Conservation (phyloP, 352 stramenopile genomes). For the Globisporangium orthogonon region DNA sequence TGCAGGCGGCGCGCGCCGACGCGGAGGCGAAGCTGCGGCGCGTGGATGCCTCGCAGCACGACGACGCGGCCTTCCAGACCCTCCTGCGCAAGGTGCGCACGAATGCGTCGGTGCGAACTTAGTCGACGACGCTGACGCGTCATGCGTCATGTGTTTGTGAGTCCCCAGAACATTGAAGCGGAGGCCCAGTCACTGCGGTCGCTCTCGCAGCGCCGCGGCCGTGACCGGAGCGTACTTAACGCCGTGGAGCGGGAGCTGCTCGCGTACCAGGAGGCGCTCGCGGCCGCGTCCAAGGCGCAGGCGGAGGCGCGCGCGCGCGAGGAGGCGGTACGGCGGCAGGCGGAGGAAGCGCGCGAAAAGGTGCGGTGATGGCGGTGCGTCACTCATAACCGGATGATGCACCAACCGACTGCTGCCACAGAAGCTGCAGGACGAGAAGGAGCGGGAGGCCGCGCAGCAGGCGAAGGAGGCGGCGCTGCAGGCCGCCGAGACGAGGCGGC, state of each 20-base stretch:
- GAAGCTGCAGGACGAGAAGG: constrained; percentile 22
- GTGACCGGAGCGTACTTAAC: constrained; percentile 35
- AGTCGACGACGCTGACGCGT: background rate
- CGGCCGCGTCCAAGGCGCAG: constrained; percentile 23
- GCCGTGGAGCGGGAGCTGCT: constrained; percentile 39
- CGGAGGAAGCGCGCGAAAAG: constrained; percentile 32
- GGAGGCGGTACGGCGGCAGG: constrained; percentile 18
- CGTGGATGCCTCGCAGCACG: constrained; percentile 13
- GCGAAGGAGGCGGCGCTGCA: constrained; percentile 10
- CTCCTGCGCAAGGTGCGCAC: constrained; percentile 21
- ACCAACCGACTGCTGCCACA: background rate
- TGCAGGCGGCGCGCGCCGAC: constrained; percentile 46
- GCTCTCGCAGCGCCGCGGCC: constrained; percentile 32
- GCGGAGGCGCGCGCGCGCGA: constrained; percentile 26
- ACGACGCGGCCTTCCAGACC: constrained; percentile 14
- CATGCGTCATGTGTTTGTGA: too few species aligned
- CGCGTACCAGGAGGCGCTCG: constrained; percentile 34
- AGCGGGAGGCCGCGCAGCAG: constrained; percentile 25
- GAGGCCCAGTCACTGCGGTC: constrained; percentile 26
- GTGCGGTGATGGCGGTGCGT: constrained; percentile 4
- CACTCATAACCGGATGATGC: background rate
- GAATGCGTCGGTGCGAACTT: background rate
- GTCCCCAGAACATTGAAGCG: constrained; percentile 14
- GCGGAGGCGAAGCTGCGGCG: constrained; percentile 37
- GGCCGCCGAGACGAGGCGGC: constrained; percentile 12